Conservation (phyloP, 1,284 basidiomycete species). For the Pascua sp. region DNA sequence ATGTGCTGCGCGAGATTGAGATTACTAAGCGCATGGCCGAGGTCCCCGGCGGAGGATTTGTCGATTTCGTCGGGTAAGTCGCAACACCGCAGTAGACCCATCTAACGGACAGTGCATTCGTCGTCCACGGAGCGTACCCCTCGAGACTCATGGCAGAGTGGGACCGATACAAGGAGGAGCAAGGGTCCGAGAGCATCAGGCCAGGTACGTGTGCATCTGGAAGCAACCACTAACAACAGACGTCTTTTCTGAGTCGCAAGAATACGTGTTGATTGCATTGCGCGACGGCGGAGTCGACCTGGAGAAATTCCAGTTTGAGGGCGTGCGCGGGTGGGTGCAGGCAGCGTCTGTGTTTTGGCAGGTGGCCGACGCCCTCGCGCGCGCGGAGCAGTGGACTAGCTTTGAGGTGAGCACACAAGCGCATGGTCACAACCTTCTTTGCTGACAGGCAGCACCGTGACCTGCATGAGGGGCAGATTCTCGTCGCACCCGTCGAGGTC, state of each 20-base stretch:
- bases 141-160: constrained; percentile 70
- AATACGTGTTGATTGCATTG: constrained; percentile 83
- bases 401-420: constrained; percentile 74
- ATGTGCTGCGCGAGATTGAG: constrained; percentile 81
- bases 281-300: constrained; percentile 85
- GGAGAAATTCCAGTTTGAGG: constrained; percentile 69
- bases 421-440: background rate
- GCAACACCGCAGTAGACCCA: background rate
- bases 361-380: constrained; percentile 67
- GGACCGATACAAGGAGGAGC: constrained; percentile 71
- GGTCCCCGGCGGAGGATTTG: constrained; percentile 65
- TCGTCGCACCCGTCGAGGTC: constrained; percentile 56
- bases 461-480: constrained; percentile 95
- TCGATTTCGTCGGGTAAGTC: constrained; percentile 63
- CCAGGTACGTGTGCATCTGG: constrained; percentile 60
- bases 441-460: constrained; percentile 76
- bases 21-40: constrained; percentile 75
- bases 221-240: constrained; percentile 52
- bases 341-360: constrained; percentile 90
- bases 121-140: constrained; percentile 83
- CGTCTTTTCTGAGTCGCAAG: constrained; percentile 66
- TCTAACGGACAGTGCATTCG: constrained; percentile 57
- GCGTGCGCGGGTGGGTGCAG: constrained; percentile 68
- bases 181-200: constrained; percentile 77
- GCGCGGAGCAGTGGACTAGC: constrained; percentile 69